Base-by-base conservation (phyloP, 1,284 basidiomycete genomes). In the Cystobasidium slooffiae region DNA sequence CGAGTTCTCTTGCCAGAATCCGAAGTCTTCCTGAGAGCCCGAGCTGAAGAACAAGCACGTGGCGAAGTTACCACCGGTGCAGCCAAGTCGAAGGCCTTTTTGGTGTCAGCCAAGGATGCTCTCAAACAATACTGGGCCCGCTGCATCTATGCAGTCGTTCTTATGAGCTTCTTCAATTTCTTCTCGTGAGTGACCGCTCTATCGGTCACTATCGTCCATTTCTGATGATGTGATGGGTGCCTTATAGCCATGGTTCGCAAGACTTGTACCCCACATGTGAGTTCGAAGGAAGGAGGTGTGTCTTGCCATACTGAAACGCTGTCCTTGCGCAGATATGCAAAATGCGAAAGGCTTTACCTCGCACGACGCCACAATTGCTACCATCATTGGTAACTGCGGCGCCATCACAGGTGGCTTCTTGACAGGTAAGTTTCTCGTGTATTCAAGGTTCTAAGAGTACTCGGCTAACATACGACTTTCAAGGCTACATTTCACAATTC, bases 321-420 rank as follows among this genome's bases (percentile, higher is more conserved):
- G 16, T 47, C n/a, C 24, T 44, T 43, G 92, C 24, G 92, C 90
- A 3, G 94, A 92, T 82, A 84, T 95, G 63, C 82, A 88, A 58
- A 74, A 79, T n/a, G 51, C 75, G n/a, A 80, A 81, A 63, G 78
- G 78, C 5, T 80, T 85, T 51, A 76, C 83, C 0, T 53, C 84
- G 0, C 85, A 90, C 78, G 82, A 88, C 58, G 86, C 94, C 0
- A 91, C 91, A 1, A 86, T 92, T 52, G 92, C 92, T 0, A 97
- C 94, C 12, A 98, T 98, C 80, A 93, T 97, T 78, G 90, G 91
- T 37, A 94, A 93, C 44, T 75, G 81, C 70, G 88, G 91, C 88
- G 84, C 91, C 31, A 87, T 93, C 72, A 84, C 84, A 5, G 64
- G 64, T 0, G 66, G 73, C 1, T 41, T 66, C 31, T n/a, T 75